A percentile compares a stretch with the other conserved stretches of the same genome.
Evolutionary conservation across 306 rosid species (phyloP).

Genomic region (Vachellia pachyceras): DNA sequence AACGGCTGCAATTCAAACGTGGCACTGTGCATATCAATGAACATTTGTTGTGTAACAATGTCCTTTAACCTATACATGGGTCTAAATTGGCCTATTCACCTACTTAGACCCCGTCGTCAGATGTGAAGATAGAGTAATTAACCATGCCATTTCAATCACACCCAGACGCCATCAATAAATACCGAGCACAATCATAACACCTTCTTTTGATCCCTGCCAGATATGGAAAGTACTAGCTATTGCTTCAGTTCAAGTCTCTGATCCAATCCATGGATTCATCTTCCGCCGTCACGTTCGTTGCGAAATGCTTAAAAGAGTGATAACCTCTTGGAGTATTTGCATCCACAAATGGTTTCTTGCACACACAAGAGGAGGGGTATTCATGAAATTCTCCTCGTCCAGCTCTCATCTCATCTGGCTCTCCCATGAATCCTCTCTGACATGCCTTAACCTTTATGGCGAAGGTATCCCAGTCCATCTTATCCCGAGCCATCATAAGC

Average conservation of each 20-base stretch:
- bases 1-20: constrained; percentile 27
- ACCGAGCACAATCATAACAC: not conserved
- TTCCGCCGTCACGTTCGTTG: constrained; percentile 38
- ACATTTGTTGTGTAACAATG: constrained; percentile 57
- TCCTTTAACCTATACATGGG: constrained; percentile 31
- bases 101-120: constrained; percentile 16
- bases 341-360: constrained; percentile 63
- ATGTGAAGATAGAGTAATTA: constrained; percentile 29
- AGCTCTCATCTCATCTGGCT: constrained; percentile 86
- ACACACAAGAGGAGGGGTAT: constrained; percentile 76
- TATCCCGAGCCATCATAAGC: constrained; percentile 65
- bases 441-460: constrained; percentile 70
- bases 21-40: constrained; percentile 45
- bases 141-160: constrained; percentile 14
- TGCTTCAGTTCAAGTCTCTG: not conserved
- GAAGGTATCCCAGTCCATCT: constrained; percentile 84
- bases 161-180: not conserved
- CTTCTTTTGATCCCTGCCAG: not conserved
- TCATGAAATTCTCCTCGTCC: constrained; percentile 96
- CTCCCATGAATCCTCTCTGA: constrained; percentile 96
- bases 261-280: not conserved
- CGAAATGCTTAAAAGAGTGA: constrained; percentile 26
- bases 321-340: constrained; percentile 37
- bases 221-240: not conserved
- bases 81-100: constrained; percentile 36